Base-by-base conservation (phyloP, 768 basidiomycete genomes). In the Trametes villosa region DNA sequence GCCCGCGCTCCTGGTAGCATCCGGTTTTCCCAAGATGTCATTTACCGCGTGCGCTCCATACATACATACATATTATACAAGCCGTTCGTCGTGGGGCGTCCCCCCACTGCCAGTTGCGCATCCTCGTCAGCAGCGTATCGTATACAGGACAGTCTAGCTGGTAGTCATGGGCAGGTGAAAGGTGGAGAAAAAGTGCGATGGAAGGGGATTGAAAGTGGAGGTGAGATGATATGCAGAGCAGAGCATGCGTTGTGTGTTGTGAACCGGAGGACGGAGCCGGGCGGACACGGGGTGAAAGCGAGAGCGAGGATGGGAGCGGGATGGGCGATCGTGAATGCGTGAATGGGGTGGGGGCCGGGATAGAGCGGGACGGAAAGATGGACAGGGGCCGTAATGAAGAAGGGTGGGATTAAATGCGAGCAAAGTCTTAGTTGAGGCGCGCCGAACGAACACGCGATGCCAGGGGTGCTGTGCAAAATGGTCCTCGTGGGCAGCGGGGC, bases 1-100 rank as follows among this genome's bases (percentile, higher is more conserved):
- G 34, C 34, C 34, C 34, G 34, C 34, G 34, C 9, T 34, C 34
- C 34, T 15, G 34, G 34, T 15, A 7, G 42, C 42, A 2, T 8
- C 20, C 42, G 42, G 36, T 15, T 40, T 57, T 57, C 47, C 56
- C 56, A 57, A 57, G 47, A 49, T 49, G 27, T 34, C 38, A 49
- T 57, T 57, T n/a, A 15, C 47, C 6, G 36, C 36, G 36, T 11
- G 42, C 9, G 22, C 38, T 57, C 56, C 56, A 42, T 57, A 50
- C 56, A 41, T 49, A 57, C 56, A 49, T 31, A 40, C 18, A 29
- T 57, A 57, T 49, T 57, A 56, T 56, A 57, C 56, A 57, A 57
- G 56, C 56, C 47, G 47, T 30, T 42, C 18, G 18, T 22, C 18
- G 20, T 22, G 44, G 2, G 44, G 20, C 20, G 44, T 13, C 20